phyloP scores from a whole-genome alignment of 1,284 basidiomycete species.

The Lignosus rhinocerotis region DNA sequence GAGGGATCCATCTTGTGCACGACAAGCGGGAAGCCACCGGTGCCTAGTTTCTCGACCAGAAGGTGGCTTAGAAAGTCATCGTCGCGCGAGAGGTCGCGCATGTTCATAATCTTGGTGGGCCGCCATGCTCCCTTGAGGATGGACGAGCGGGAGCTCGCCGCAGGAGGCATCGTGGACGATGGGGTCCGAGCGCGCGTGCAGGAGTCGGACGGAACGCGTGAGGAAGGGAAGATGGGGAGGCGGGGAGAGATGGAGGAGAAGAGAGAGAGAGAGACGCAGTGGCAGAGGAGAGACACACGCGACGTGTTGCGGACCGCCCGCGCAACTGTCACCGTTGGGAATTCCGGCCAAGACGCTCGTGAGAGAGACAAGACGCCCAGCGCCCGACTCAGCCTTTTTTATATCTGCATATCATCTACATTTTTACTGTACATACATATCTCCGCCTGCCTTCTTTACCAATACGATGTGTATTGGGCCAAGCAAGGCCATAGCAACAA shows the following conservation, averaged over 20 bases:
- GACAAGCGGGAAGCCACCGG: conserved; percentile 68
- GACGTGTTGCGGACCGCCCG: conserved; percentile 18
- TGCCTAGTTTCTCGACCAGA: conserved; percentile 82
- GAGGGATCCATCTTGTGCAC: conserved; percentile 85
- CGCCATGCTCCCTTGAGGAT: conserved; percentile 52
- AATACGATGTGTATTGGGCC: too few species aligned
- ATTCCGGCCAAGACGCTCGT: neutral
- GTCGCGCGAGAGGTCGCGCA: conserved; percentile 81
- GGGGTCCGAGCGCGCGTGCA: conserved; percentile 7
- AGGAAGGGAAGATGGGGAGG: conserved; percentile 3
- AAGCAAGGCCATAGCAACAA: neutral
- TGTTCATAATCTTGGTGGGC: conserved; percentile 83
- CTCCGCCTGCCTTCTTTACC: too few species aligned
- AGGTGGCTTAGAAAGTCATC: conserved; percentile 86
- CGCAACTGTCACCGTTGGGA: neutral
- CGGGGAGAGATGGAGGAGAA: conserved; percentile 4
- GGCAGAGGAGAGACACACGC: conserved; percentile 16
- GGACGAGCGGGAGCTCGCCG: conserved; percentile 23
- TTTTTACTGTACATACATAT: too few species aligned
- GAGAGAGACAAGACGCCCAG: neutral
- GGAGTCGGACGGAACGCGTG: conserved; percentile 1
- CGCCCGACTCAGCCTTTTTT: too few species aligned
- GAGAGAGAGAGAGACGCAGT: conserved; percentile 3
- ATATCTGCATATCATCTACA: too few species aligned
- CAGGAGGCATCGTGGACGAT: conserved; percentile 23